These are phyloP conservation scores for Beauveria asiatica DNA, from an alignment of 2,329 filamentous ascomycete genomes.

Conservation along the genomic window DNA sequence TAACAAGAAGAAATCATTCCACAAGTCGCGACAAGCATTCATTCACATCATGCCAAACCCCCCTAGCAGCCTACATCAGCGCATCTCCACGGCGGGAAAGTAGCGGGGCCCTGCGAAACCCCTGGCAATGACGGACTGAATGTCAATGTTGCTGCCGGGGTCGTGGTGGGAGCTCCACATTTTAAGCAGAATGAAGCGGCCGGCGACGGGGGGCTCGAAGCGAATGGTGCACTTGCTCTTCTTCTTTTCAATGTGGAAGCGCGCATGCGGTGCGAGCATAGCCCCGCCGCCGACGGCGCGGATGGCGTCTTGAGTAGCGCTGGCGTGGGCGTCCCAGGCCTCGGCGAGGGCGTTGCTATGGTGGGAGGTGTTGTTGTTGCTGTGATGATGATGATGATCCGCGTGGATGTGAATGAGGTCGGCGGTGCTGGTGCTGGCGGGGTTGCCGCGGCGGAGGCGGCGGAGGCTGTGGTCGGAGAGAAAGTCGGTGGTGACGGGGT, in stretches of 20 bases:
- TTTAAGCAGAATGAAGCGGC: slow-evolving; percentile 78
- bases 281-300: slow-evolving; percentile 45
- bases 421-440: not conserved
- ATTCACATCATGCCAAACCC: not conserved
- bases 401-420: not conserved
- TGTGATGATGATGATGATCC: slow-evolving; percentile 5
- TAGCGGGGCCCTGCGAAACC: slow-evolving; percentile 82
- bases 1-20: no score
- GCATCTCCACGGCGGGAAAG: slow-evolving; percentile 61
- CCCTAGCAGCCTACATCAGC: slow-evolving; percentile 27
- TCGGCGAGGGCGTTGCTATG: slow-evolving; percentile 20
- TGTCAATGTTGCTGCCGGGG: slow-evolving; percentile 67
- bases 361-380: not conserved
- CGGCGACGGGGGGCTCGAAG: slow-evolving; percentile 75
- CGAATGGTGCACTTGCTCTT: slow-evolving; percentile 80
- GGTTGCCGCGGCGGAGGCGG: slow-evolving; percentile 14
- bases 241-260: slow-evolving; percentile 74
- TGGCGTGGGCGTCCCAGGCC: slow-evolving; percentile 39
- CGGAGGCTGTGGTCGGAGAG: slow-evolving; percentile 13
- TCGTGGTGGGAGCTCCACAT: slow-evolving; percentile 73
- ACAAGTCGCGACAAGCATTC: not conserved
- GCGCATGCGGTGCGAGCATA: slow-evolving; percentile 63
- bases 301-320: slow-evolving; percentile 48
- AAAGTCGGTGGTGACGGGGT: slow-evolving; percentile 13
- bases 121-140: slow-evolving; percentile 74